These are phyloP conservation scores for Jackrogersella multiformis DNA, from an alignment of 495 filamentous ascomycete species.

Conservation along the genomic window DNA sequence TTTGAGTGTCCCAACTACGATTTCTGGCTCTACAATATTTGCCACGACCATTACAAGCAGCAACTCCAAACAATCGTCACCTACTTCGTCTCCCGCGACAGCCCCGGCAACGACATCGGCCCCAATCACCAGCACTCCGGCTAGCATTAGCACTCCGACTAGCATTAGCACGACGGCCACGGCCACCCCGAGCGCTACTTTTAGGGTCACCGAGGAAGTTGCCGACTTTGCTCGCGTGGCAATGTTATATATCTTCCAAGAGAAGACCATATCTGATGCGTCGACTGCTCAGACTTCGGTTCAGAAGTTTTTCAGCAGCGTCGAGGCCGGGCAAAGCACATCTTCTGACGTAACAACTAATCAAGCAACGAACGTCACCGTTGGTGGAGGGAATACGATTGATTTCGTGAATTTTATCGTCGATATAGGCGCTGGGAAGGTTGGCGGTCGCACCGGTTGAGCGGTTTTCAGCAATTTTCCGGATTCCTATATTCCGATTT, in stretches of 20 bases:
- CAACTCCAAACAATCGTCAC: slow-evolving; percentile 31
- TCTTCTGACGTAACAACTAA: slow-evolving; percentile 36
- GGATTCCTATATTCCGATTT: slow-evolving; percentile 8
- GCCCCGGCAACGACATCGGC: slow-evolving; percentile 36
- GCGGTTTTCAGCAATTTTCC: not conserved
- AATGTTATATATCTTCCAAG: slow-evolving; percentile 70
- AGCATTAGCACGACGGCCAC: slow-evolving; percentile 31
- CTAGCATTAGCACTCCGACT: slow-evolving; percentile 38
- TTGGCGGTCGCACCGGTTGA: slow-evolving; percentile 36
- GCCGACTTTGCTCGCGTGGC: slow-evolving; percentile 74
- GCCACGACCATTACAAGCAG: slow-evolving; percentile 38
- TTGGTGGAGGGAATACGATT: slow-evolving; percentile 55
- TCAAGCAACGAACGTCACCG: slow-evolving; percentile 53
- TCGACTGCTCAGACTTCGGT: slow-evolving; percentile 65
- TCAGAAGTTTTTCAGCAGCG: slow-evolving; percentile 61
- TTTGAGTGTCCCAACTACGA: slow-evolving; percentile 33
- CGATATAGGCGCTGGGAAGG: slow-evolving; percentile 49
- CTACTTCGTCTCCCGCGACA: slow-evolving; percentile 39
- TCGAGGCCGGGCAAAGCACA: slow-evolving; percentile 37
- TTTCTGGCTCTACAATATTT: slow-evolving; percentile 35
- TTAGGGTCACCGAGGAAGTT: slow-evolving; percentile 57
- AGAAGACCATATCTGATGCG: slow-evolving; percentile 60
- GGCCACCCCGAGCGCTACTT: slow-evolving; percentile 43
- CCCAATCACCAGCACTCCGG: slow-evolving; percentile 37
- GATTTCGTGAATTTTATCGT: slow-evolving; percentile 56